These are phyloP conservation scores for Solanum medicagineum DNA, from an alignment of 257 asterid species.

Conservation along the genomic window DNA sequence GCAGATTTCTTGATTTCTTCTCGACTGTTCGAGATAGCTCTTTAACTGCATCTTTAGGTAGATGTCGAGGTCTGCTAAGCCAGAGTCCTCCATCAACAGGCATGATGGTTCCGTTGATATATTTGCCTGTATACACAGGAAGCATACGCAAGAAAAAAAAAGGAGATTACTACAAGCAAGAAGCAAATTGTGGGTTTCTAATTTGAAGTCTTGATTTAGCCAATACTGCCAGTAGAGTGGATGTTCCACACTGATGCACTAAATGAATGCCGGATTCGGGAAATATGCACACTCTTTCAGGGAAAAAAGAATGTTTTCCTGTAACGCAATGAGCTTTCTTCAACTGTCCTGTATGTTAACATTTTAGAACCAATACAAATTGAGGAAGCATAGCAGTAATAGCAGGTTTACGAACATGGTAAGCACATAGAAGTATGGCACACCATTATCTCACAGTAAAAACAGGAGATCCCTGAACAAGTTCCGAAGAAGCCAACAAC, in stretches of 20 bases:
- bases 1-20: constrained; percentile 53
- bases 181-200: not conserved
- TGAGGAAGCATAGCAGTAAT: not conserved
- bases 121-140: constrained; percentile 41
- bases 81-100: constrained; percentile 75
- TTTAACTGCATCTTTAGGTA: constrained; percentile 57
- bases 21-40: constrained; percentile 58
- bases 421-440: not conserved
- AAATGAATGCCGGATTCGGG: not conserved
- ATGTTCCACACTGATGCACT: not conserved
- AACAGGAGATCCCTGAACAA: not conserved
- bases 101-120: constrained; percentile 52
- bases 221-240: not conserved
- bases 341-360: not conserved
- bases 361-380: not conserved
- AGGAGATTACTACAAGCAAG: not conserved
- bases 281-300: not conserved
- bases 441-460: not conserved
- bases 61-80: constrained; percentile 57
- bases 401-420: not conserved
- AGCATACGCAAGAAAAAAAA: not conserved
- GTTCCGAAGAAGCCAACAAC: not conserved
- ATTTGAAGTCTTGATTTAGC: not conserved
- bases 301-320: not conserved
- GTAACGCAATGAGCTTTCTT: not conserved